Evolutionary conservation across 1,139 yeast species (phyloP).

Genomic region (Geotrichum candidum): DNA sequence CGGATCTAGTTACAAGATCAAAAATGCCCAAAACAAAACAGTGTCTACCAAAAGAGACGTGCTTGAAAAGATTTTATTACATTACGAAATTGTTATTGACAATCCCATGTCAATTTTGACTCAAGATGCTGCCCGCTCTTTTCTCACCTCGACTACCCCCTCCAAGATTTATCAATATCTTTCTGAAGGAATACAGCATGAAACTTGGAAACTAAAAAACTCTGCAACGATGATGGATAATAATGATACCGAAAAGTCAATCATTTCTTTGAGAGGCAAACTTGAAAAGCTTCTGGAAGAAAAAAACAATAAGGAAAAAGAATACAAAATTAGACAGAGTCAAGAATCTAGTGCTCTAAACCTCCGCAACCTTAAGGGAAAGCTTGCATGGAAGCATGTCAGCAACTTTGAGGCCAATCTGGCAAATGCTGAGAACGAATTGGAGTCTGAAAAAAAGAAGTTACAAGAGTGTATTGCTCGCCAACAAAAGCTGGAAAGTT

Average conservation of each 20-base stretch:
- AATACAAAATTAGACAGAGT: background rate
- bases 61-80: constrained; percentile 60
- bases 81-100: constrained; percentile 72
- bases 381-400: constrained; percentile 13
- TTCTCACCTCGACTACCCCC: constrained; percentile 54
- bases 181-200: constrained; percentile 18
- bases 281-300: background rate
- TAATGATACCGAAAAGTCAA: constrained; percentile 27
- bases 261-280: constrained; percentile 4
- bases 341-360: constrained; percentile 2
- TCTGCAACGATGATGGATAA: constrained; percentile 1
- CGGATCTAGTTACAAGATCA: constrained; percentile 49
- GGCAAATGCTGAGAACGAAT: background rate
- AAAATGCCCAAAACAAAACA: constrained; percentile 46
- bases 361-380: constrained; percentile 4
- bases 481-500: background rate
- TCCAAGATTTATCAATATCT: constrained; percentile 23
- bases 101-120: constrained; percentile 91
- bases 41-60: constrained; percentile 59
- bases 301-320: constrained; percentile 15
- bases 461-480: constrained; percentile 14
- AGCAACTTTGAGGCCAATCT: background rate
- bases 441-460: constrained; percentile 11
- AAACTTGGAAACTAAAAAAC: constrained; percentile 11
- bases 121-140: constrained; percentile 91